Conservation (phyloP, 108 stramenopile genomes). For the Nitzschia sp. region DNA sequence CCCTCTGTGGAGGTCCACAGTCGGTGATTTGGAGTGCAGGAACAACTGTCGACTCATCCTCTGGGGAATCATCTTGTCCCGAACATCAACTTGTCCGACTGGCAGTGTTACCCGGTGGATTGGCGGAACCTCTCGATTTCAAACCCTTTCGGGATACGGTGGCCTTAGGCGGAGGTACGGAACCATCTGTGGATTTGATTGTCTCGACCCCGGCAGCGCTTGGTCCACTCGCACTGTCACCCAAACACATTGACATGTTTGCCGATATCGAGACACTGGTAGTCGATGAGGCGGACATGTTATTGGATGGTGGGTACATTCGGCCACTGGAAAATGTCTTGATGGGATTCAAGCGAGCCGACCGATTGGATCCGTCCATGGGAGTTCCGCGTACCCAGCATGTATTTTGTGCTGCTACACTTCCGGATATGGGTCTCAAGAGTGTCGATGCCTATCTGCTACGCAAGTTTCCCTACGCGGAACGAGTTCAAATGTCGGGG, state of each 20-base stretch:
- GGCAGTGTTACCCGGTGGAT: conserved; percentile 81
- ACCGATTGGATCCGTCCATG: conserved; percentile 36
- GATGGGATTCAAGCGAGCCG: conserved; percentile 89
- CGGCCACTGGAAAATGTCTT: conserved; percentile 87
- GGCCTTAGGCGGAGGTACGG: conserved; percentile 38
- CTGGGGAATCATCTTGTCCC: conserved; percentile 1
- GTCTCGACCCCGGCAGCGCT: conserved; percentile 93
- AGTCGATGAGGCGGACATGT: conserved; percentile 96
- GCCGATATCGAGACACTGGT: conserved; percentile 84
- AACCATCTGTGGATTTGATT: conserved; percentile 86
- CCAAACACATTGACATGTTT: conserved; percentile 87
- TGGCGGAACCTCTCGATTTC: conserved; percentile 73
- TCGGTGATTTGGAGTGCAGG: conserved; percentile 38
- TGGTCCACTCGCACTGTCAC: conserved; percentile 87
- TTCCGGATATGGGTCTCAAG: conserved; percentile 90
- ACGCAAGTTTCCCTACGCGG: conserved; percentile 82
- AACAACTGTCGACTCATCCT: conserved; percentile 17
- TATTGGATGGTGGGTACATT: conserved; percentile 94
- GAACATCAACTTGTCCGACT: conserved; percentile 56
- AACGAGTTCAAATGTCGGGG: conserved; percentile 59
- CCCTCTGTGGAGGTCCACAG: conserved; percentile 37
- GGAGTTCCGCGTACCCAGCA: conserved; percentile 61
- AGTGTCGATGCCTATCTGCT: conserved; percentile 90
- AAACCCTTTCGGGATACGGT: conserved; percentile 70
- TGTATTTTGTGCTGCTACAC: conserved; percentile 93